Evolutionary conservation across 2,329 filamentous ascomycete genomes (phyloP).

Genomic region (Ustilaginoidea virens): DNA sequence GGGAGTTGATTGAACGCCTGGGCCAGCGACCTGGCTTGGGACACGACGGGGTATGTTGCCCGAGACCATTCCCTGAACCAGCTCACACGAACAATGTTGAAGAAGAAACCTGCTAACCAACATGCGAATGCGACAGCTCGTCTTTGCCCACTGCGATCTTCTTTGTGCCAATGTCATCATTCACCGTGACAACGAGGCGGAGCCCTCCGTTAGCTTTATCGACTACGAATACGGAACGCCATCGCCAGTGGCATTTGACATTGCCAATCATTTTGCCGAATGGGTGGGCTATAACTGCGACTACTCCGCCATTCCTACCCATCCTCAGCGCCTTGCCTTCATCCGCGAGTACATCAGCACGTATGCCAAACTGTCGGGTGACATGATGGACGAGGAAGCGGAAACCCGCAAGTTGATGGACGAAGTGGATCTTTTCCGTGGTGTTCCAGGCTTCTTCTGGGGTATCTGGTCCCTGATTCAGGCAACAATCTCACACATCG

Average conservation of each 20-base stretch:
- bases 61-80: too few species aligned
- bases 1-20: slow-evolving; percentile 52
- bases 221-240: slow-evolving; percentile 98
- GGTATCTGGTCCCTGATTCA: slow-evolving; percentile 95
- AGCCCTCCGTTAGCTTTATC: slow-evolving; percentile 54
- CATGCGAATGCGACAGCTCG: slow-evolving; percentile 35
- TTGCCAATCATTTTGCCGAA: slow-evolving; percentile 96
- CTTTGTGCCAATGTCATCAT: slow-evolving; percentile 95
- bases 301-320: slow-evolving; percentile 66
- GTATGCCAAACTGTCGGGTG: slow-evolving; percentile 43
- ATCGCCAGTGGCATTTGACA: slow-evolving; percentile 86
- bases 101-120: slow-evolving; percentile 5
- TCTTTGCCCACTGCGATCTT: slow-evolving; percentile 92
- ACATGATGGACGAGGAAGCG: slow-evolving; percentile 33
- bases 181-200: slow-evolving; percentile 26
- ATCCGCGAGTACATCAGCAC: slow-evolving; percentile 67
- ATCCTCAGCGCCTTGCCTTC: slow-evolving; percentile 62
- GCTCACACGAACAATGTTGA: background rate
- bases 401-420: slow-evolving; percentile 55
- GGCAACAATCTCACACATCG: slow-evolving; percentile 82
- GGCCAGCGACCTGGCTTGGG: slow-evolving; percentile 67
- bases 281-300: slow-evolving; percentile 98
- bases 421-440: slow-evolving; percentile 78
- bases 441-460: slow-evolving; percentile 80
- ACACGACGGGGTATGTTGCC: slow-evolving; percentile 47